Conservation (phyloP, 2,329 filamentous ascomycete genomes). For the Aspergillus fructus region DNA sequence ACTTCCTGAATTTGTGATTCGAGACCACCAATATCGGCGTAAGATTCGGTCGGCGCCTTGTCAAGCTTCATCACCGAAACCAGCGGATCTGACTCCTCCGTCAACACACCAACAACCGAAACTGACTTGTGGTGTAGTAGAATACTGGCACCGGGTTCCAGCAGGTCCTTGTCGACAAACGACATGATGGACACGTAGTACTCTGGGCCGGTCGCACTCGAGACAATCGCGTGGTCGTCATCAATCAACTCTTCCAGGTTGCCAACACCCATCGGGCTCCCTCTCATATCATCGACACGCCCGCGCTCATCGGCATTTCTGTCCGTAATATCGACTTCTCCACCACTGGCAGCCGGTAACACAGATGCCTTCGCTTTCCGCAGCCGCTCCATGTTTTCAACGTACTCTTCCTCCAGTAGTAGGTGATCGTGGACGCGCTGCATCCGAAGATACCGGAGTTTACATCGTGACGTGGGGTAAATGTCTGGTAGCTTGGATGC, state of each 20-base stretch:
- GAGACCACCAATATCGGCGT: slow-evolving; percentile 95
- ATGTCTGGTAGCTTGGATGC: slow-evolving; percentile 92
- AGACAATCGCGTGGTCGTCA: slow-evolving; percentile 98
- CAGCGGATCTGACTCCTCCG: slow-evolving; percentile 90
- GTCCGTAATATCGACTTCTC: slow-evolving; percentile 75
- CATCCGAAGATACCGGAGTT: slow-evolving; percentile 95
- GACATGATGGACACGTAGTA: slow-evolving; percentile 99
- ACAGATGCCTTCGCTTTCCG: slow-evolving; percentile 82
- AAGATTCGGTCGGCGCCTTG: slow-evolving; percentile 96
- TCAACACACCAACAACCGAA: slow-evolving; percentile 94
- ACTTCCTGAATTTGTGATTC: slow-evolving; percentile 97
- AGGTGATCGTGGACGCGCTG: slow-evolving; percentile 98
- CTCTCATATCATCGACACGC: slow-evolving; percentile 96
- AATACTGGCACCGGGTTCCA: slow-evolving; percentile 94
- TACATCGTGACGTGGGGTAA: slow-evolving; percentile 95
- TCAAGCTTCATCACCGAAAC: slow-evolving; percentile 99
- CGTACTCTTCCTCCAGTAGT: slow-evolving; percentile 95
- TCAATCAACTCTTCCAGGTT: slow-evolving; percentile 98
- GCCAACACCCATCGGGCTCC: slow-evolving; percentile 96
- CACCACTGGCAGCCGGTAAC: slow-evolving; percentile 51
- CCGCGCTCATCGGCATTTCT: slow-evolving; percentile 91
- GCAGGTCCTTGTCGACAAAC: slow-evolving; percentile 96
- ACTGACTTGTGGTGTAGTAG: slow-evolving; percentile 96
- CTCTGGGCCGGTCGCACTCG: slow-evolving; percentile 93
- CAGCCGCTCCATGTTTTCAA: slow-evolving; percentile 96